A percentile compares a stretch with the other conserved stretches of the same genome.
phyloP scores from a whole-genome alignment of 179 eudicot genomes.

The Heliamphora pulchella region DNA sequence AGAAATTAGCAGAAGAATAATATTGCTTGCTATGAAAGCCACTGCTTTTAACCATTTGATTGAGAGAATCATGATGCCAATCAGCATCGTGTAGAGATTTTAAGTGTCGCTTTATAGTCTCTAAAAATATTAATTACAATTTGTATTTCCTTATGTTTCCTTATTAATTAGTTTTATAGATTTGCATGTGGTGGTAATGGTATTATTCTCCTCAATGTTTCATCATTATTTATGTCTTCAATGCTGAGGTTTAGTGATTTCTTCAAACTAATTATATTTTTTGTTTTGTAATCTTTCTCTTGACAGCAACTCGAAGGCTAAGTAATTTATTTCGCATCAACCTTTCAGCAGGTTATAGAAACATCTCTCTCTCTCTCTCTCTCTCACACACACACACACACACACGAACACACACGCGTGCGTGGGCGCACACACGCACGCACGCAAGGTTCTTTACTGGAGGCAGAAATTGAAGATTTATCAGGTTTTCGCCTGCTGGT shows the following conservation, averaged over 20 bases:
- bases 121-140: too few relatives aligned
- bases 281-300: conserved; percentile 17
- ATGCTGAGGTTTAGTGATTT: background rate
- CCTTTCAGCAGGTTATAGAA: conserved; percentile 43
- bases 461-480: background rate
- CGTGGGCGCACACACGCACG: too few relatives aligned
- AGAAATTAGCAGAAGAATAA: background rate
- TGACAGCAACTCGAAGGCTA: conserved; percentile 46
- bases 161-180: background rate
- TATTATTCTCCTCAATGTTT: background rate
- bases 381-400: background rate
- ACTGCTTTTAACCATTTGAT: background rate
- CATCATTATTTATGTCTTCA: background rate
- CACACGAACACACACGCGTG: too few relatives aligned
- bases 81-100: background rate
- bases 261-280: background rate
- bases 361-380: conserved; percentile 13
- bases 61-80: background rate
- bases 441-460: background rate
- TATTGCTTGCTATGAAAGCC: background rate
- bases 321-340: conserved; percentile 26
- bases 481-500: background rate
- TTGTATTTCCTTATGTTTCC: background rate
- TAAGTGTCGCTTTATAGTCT: background rate
- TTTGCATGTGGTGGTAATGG: background rate